These are phyloP conservation scores for Tuctoria greenei DNA, from an alignment of 176 grass and related monocot genomes.

Conservation along the genomic window DNA sequence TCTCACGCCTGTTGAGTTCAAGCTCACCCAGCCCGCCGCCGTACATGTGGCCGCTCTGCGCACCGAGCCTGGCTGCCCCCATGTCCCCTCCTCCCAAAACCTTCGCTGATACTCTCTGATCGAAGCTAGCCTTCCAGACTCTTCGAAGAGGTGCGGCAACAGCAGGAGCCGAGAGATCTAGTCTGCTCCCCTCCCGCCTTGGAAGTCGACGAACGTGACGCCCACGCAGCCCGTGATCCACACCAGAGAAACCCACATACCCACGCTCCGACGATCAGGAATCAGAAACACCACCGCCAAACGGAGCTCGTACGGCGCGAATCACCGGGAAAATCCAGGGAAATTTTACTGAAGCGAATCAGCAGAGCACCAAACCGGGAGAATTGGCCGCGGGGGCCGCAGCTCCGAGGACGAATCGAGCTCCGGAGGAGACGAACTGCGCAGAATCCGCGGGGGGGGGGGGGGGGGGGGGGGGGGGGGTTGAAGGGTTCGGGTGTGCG, in stretches of 20 bases:
- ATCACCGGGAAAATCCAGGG: constrained; percentile 21
- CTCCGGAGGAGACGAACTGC: not conserved
- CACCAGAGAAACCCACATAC: constrained; percentile 90
- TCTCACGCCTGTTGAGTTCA: constrained; percentile 58
- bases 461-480: too few relatives aligned
- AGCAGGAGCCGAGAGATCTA: constrained; percentile 40
- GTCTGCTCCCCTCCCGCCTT: constrained; percentile 56
- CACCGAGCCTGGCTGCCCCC: constrained; percentile 65
- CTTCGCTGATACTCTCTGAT: not conserved
- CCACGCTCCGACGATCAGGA: constrained; percentile 14
- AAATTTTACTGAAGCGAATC: not conserved
- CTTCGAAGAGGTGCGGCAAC: not conserved
- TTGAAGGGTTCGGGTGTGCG: constrained; percentile 24
- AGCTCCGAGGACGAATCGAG: constrained; percentile 10
- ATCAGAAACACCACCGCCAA: constrained; percentile 13
- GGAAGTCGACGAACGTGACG: constrained; percentile 75
- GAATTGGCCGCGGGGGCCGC: not conserved
- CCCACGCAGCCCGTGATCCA: constrained; percentile 87
- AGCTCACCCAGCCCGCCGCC: constrained; percentile 46
- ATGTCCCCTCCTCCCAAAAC: constrained; percentile 19
- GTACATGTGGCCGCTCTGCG: constrained; percentile 59
- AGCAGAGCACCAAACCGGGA: not conserved
- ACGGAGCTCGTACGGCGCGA: constrained; percentile 35
- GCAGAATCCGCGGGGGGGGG: constrained; percentile 11
- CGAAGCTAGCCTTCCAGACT: not conserved